Evolutionary conservation across 129 eudicot species (phyloP).

Genomic region (Silybum marianum): DNA sequence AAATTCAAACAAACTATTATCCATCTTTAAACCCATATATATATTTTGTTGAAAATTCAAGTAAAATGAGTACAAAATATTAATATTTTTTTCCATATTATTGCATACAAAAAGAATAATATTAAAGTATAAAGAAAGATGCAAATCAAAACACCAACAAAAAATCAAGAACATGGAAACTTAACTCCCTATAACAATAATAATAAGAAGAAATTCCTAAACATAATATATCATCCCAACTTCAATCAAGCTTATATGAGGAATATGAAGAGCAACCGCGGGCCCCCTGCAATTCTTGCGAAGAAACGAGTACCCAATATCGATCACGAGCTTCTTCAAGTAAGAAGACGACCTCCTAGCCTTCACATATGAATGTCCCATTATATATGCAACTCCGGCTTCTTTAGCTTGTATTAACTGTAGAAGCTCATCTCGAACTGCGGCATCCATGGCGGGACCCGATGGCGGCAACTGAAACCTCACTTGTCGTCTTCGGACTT

Average conservation of each 20-base stretch:
- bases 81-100: conserved; percentile 18
- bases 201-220: conserved; percentile 34
- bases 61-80: conserved; percentile 11
- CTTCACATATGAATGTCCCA: conserved; percentile 95
- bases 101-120: conserved; percentile 34
- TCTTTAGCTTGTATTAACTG: conserved; percentile 88
- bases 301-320: conserved; percentile 84
- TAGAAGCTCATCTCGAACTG: conserved; percentile 70
- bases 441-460: conserved; percentile 57
- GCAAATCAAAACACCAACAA: conserved; percentile 16
- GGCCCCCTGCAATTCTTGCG: conserved; percentile 94
- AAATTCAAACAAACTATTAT: not conserved
- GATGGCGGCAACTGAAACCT: conserved; percentile 65
- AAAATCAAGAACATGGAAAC: not conserved
- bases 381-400: conserved; percentile 94
- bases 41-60: conserved; percentile 12
- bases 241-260: conserved; percentile 95
- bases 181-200: not conserved
- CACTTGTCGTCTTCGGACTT: conserved; percentile 62
- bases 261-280: conserved; percentile 86
- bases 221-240: conserved; percentile 98
- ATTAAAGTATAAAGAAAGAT: not conserved
- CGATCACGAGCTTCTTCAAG: conserved; percentile 71
- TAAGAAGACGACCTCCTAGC: conserved; percentile 79
- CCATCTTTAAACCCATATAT: not conserved